Evolutionary conservation across 306 rosid genomes (phyloP).

Genomic region (Heteromeles arbutifolia): DNA sequence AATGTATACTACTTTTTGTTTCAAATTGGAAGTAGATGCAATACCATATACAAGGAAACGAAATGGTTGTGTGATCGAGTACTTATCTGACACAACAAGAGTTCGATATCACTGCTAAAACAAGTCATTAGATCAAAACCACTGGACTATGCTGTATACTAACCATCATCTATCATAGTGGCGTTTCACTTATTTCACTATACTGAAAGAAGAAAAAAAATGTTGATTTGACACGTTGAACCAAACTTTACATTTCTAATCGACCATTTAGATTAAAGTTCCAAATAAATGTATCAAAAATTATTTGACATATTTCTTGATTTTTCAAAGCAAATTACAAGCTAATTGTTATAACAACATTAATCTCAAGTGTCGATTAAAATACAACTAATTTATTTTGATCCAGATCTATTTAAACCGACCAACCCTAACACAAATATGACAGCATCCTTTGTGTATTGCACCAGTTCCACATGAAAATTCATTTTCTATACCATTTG

Average conservation of each 20-base stretch:
- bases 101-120: too few relatives aligned
- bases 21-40: too few relatives aligned
- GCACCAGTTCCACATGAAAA: neutral
- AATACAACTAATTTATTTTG: neutral
- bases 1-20: too few relatives aligned
- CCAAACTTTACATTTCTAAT: neutral
- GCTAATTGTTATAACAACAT: neutral
- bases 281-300: too few relatives aligned
- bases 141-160: too few relatives aligned
- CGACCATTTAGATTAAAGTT: neutral
- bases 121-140: too few relatives aligned
- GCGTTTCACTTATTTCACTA: too few relatives aligned
- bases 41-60: too few relatives aligned
- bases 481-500: conserved; percentile 19
- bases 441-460: neutral
- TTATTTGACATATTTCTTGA: neutral
- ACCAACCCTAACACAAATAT: neutral
- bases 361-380: neutral
- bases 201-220: neutral
- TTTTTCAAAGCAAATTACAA: neutral
- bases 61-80: too few relatives aligned
- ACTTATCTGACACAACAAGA: neutral
- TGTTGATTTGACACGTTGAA: neutral
- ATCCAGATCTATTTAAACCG: neutral
- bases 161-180: neutral